phyloP scores from a whole-genome alignment of 345 rosid species.

The Populus ilicifolia region DNA sequence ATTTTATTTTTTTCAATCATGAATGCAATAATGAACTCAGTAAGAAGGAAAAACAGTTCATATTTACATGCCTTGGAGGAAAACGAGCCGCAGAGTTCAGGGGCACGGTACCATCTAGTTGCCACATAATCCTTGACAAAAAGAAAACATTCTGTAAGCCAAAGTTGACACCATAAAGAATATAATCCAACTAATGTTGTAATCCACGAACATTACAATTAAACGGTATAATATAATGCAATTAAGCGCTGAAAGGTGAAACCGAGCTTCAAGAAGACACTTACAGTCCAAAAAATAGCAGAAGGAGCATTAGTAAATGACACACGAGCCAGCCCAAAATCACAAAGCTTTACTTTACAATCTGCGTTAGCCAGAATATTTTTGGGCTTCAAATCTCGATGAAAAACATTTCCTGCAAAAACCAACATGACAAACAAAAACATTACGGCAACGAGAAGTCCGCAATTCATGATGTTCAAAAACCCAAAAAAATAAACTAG shows the following conservation, averaged over 20 bases:
- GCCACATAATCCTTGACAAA: conserved; percentile 94
- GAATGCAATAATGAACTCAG: not conserved
- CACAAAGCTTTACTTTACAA: conserved; percentile 96
- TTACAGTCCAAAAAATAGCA: conserved; percentile 98
- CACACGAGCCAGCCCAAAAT: conserved; percentile 96
- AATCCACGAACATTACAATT: not conserved
- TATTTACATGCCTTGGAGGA: conserved; percentile 65
- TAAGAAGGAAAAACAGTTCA: not conserved
- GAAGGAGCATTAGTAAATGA: conserved; percentile 89
- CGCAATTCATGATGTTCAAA: not conserved
- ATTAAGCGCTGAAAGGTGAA: not conserved
- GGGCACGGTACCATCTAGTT: conserved; percentile 99
- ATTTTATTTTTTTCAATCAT: not conserved
- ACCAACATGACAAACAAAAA: not conserved
- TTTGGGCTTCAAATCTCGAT: conserved; percentile 92
- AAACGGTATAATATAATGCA: not conserved
- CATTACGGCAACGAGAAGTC: not conserved
- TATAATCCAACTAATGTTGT: not conserved
- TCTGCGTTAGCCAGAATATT: conserved; percentile 96
- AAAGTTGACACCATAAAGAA: conserved; percentile 15
- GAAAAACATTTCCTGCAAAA: conserved; percentile 83
- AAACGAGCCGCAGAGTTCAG: conserved; percentile 96
- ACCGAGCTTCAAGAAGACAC: conserved; percentile 36
- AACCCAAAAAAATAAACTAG: conserved; percentile 14
- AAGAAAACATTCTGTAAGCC: not conserved